phyloP scores from a whole-genome alignment of 495 filamentous ascomycete species.

The Tetracladium setigerum region DNA sequence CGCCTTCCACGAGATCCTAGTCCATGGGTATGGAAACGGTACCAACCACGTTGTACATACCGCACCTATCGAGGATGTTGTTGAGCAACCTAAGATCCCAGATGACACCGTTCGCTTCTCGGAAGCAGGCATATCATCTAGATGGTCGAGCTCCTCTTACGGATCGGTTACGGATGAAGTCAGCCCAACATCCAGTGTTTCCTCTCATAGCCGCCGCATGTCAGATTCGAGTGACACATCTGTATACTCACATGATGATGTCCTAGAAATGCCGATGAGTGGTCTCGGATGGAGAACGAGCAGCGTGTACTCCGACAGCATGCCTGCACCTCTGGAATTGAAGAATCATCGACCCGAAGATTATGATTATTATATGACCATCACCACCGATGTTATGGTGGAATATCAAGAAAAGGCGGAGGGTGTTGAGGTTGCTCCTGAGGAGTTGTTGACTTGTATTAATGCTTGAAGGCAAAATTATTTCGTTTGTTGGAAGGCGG shows the following conservation, averaged over 20 bases:
- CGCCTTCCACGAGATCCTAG: slow-evolving; percentile 31
- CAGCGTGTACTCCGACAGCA: slow-evolving; percentile 5
- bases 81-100: neutral
- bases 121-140: slow-evolving; percentile 9
- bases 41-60: slow-evolving; percentile 23
- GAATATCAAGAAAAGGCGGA: slow-evolving; percentile 3
- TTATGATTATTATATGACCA: slow-evolving; percentile 4
- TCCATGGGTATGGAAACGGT: slow-evolving; percentile 36
- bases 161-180: neutral
- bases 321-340: slow-evolving; percentile 6
- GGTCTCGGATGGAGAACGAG: neutral
- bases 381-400: slow-evolving; percentile 11
- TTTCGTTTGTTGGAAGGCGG: too few relatives aligned
- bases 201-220: neutral
- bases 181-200: slow-evolving; percentile 3
- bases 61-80: neutral
- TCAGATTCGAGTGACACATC: neutral
- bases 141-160: slow-evolving; percentile 13
- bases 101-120: slow-evolving; percentile 2
- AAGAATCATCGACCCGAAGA: slow-evolving; percentile 1
- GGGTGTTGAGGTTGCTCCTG: neutral
- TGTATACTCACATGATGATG: slow-evolving; percentile 6
- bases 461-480: too few relatives aligned
- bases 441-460: slow-evolving; percentile 5
- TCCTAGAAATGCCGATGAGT: slow-evolving; percentile 8